phyloP scores from a whole-genome alignment of 257 asterid species.

The Solanum sejunctum region DNA sequence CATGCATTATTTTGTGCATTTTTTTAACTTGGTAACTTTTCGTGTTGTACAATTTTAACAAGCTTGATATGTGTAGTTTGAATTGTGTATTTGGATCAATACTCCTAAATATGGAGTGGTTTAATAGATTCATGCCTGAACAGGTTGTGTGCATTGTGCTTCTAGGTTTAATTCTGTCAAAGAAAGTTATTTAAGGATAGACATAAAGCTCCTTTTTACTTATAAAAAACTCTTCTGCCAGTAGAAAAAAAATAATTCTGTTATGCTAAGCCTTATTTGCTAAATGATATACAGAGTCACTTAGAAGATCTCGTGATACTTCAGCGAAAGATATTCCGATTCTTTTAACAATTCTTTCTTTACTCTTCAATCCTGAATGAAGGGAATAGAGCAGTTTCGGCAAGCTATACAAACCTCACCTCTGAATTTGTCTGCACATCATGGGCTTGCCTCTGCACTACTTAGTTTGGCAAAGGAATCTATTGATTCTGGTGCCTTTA shows the following conservation, averaged over 20 bases:
- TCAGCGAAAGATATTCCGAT: not conserved
- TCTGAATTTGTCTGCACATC: constrained; percentile 54
- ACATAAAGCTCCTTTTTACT: not conserved
- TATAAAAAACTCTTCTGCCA: not conserved
- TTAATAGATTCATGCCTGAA: not conserved
- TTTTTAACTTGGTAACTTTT: too few relatives aligned
- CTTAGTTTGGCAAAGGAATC: constrained; percentile 88
- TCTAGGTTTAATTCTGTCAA: not conserved
- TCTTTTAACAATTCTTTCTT: not conserved
- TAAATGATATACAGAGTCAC: not conserved
- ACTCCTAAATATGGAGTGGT: not conserved
- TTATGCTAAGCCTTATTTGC: not conserved
- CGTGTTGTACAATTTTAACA: not conserved
- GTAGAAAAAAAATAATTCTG: not conserved
- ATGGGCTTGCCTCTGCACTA: constrained; percentile 86
- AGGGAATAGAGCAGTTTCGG: constrained; percentile 85
- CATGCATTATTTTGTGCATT: not conserved
- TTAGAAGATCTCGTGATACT: not conserved
- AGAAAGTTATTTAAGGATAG: not conserved
- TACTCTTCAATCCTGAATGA: constrained; percentile 1
- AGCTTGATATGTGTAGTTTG: not conserved
- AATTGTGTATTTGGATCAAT: not conserved
- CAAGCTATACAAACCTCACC: constrained; percentile 64
- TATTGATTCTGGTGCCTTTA: constrained; percentile 59
- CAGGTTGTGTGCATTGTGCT: not conserved